Base-by-base conservation (phyloP, 257 asterid species). In the Scutellaria barbata region DNA sequence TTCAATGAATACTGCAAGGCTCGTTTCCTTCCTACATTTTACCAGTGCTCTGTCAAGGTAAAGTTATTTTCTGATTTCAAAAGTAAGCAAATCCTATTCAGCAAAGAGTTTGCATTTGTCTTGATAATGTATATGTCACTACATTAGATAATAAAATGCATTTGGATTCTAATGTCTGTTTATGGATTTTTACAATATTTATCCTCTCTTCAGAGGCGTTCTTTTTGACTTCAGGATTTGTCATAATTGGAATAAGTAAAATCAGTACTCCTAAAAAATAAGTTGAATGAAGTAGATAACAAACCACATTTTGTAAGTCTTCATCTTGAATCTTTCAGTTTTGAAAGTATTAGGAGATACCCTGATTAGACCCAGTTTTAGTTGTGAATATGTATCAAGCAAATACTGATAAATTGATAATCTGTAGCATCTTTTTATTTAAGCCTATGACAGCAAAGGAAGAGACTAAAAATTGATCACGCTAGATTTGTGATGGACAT, bases 1-100 rank as follows among this genome's bases (percentile, higher is more conserved):
- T 94, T 89, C 81, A 89, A 91, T 11, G 96, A 89, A 67, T 94
- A 89, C 79, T 94, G 98, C 93, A 94, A 86, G 82, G 78, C 83
- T 42, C 96, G 96, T 10, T 94, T 94, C 81, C 84, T 84, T 43
- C 96, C 99, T 13, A 78, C 95, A 53, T 94, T 91, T 65, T 73
- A 73, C 69, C 84, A 82, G 74, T 74, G 85, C 72, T 85, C 98
- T 1, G 86, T 92, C 75, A 86, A 91, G 99, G 99, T 88, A 82
- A 62, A 12, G 6, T 22, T 33, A 10, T 74, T 22, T 42, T 55
- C 25, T 43, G 10, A 17, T 16, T 75, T 51, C 68, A 4, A 40
- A 47, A 50, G 46, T 22, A 63, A 45, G 43, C 20, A 58, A 7
- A 45, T 74, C 69, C 12, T 20, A 39, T 30, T 50, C 16, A 22